Evolutionary conservation across 805 yeast genomes (phyloP).

Genomic region (Komagataella phaffii): DNA sequence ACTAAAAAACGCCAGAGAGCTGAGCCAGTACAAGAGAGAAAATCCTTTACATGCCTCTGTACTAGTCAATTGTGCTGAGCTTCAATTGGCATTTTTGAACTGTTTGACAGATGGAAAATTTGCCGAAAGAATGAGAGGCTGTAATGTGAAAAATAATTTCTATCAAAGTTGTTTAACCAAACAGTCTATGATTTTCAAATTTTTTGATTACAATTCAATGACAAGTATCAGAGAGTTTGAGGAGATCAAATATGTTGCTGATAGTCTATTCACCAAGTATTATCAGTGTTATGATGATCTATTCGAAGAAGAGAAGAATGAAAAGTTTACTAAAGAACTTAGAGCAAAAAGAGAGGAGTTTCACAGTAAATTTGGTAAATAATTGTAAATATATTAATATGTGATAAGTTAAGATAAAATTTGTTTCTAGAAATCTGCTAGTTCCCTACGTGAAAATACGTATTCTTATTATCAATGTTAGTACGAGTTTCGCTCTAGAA

Average conservation of each 20-base stretch:
- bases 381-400: conserved; percentile 1
- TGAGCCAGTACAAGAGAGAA: conserved; percentile 16
- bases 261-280: conserved; percentile 13
- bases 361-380: conserved; percentile 13
- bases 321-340: conserved; percentile 13
- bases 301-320: conserved; percentile 10
- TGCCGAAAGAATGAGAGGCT: conserved; percentile 4
- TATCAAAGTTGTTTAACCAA: conserved; percentile 16
- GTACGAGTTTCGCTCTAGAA: too few relatives aligned
- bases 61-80: conserved; percentile 19
- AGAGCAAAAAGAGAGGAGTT: conserved; percentile 16
- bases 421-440: too few relatives aligned
- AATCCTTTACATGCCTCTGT: conserved; percentile 15
- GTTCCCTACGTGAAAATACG: too few relatives aligned
- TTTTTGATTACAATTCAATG: conserved; percentile 18
- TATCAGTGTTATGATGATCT: conserved; percentile 14
- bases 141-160: conserved; percentile 13
- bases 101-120: conserved; percentile 8
- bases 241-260: conserved; percentile 13
- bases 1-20: conserved; percentile 5
- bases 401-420: not conserved
- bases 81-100: conserved; percentile 13
- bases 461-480: too few relatives aligned
- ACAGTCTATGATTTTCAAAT: conserved; percentile 17
- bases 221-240: conserved; percentile 15